These are phyloP conservation scores for Coemansia sp. DNA, from an alignment of 192 early-diverging fungal species.

Conservation along the genomic window DNA sequence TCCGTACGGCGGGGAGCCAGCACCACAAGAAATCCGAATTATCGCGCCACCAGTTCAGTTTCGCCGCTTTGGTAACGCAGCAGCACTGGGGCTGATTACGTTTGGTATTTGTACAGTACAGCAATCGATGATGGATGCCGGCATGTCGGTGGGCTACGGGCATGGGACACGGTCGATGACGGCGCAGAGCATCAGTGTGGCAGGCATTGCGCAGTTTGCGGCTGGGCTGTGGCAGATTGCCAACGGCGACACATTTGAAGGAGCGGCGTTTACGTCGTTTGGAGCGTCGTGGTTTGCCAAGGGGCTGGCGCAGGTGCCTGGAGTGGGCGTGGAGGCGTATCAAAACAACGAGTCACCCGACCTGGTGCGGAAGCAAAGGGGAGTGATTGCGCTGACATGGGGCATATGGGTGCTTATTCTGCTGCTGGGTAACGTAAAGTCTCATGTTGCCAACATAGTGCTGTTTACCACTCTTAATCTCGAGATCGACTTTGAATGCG, in stretches of 20 bases:
- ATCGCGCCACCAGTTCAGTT: conserved; percentile 48
- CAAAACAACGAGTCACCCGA: conserved; percentile 29
- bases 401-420: conserved; percentile 48
- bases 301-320: conserved; percentile 31
- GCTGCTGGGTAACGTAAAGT: conserved; percentile 49
- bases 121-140: conserved; percentile 45
- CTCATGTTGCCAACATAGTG: conserved; percentile 42
- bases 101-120: conserved; percentile 51
- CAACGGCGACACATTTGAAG: conserved; percentile 55
- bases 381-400: conserved; percentile 37
- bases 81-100: conserved; percentile 44
- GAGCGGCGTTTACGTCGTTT: conserved; percentile 50
- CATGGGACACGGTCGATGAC: conserved; percentile 37
- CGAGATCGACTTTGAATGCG: conserved; percentile 35
- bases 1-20: conserved; percentile 2
- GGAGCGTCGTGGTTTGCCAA: conserved; percentile 50
- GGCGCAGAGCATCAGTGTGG: conserved; percentile 32
- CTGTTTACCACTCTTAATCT: conserved; percentile 46
- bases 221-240: conserved; percentile 52
- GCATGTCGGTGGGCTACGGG: conserved; percentile 50
- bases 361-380: conserved; percentile 32
- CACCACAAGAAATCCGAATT: conserved; percentile 40
- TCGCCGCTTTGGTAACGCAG: conserved; percentile 51
- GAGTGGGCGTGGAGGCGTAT: conserved; percentile 30
- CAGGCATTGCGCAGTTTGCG: conserved; percentile 37